These are phyloP conservation scores for Starmerella floris DNA, from an alignment of 805 yeast species.

Conservation along the genomic window DNA sequence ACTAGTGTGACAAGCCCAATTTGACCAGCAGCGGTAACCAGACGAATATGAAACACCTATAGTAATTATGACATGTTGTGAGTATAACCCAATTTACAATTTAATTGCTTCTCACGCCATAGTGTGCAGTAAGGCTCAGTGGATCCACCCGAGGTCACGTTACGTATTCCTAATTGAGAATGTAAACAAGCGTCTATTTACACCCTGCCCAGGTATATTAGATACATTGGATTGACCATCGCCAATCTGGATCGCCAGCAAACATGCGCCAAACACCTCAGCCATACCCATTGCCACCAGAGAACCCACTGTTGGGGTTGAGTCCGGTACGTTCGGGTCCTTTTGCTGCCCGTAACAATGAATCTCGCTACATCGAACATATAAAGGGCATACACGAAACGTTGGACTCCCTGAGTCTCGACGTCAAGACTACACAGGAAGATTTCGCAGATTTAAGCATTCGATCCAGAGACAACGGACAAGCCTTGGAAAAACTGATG, in stretches of 20 bases:
- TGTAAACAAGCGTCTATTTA: neutral
- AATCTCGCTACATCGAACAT: constrained; percentile 14
- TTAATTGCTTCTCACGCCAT: no score
- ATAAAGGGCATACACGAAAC: constrained; percentile 24
- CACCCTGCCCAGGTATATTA: neutral
- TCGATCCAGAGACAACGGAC: constrained; percentile 30
- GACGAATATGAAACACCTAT: no score
- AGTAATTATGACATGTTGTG: no score
- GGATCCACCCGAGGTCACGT: no score
- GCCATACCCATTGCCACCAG: constrained; percentile 28
- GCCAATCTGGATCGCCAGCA: neutral
- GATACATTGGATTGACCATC: no score
- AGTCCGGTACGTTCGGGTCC: constrained; percentile 21
- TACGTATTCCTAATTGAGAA: neutral
- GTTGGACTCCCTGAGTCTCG: constrained; percentile 25
- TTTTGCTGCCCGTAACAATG: constrained; percentile 18
- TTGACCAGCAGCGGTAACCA: no score
- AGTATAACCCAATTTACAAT: no score
- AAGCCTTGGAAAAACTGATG: constrained; percentile 23
- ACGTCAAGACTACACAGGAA: constrained; percentile 25
- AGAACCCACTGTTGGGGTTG: constrained; percentile 24
- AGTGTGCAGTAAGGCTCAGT: no score
- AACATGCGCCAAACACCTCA: constrained; percentile 5
- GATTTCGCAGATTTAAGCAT: constrained; percentile 27
- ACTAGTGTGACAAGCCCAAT: no score